A percentile compares a stretch with the other conserved stretches of the same genome.
Conservation (phyloP, 192 early-diverging fungal genomes). For the Pecoramyces ruminantium region DNA sequence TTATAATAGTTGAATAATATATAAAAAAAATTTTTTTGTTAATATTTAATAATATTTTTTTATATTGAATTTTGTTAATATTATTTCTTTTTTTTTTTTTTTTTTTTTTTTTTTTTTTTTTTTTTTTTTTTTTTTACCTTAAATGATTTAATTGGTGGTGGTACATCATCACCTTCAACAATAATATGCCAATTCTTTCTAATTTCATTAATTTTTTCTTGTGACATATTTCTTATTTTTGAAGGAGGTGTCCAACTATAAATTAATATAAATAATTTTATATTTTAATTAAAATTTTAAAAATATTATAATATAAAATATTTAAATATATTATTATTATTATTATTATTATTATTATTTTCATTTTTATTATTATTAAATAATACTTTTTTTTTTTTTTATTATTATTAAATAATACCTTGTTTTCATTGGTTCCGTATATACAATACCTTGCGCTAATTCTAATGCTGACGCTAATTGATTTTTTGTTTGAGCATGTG, state of each 20-base stretch:
- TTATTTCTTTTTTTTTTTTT: no score
- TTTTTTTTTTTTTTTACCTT: constrained; percentile 12
- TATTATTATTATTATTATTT: background rate
- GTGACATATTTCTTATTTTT: constrained; percentile 40
- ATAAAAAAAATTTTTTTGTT: constrained; percentile 3
- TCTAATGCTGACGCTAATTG: constrained; percentile 71
- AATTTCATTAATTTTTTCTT: constrained; percentile 25
- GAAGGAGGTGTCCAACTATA: constrained; percentile 65
- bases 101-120: no score
- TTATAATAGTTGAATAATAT: background rate
- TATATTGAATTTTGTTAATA: no score
- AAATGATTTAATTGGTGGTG: constrained; percentile 72
- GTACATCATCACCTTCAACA: constrained; percentile 68
- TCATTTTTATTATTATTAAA: no score
- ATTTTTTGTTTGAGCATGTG: constrained; percentile 52
- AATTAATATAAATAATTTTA: no score
- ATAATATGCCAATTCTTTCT: constrained; percentile 80
- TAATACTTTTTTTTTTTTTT: no score
- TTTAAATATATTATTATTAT: no score
- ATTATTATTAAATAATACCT: no score
- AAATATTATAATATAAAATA: no score
- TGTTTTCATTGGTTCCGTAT: constrained; percentile 71
- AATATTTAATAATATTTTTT: no score
- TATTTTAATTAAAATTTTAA: no score
- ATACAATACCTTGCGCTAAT: constrained; percentile 68